phyloP scores from a whole-genome alignment of 352 stramenopile genomes.

The Aphanomyces invadans region DNA sequence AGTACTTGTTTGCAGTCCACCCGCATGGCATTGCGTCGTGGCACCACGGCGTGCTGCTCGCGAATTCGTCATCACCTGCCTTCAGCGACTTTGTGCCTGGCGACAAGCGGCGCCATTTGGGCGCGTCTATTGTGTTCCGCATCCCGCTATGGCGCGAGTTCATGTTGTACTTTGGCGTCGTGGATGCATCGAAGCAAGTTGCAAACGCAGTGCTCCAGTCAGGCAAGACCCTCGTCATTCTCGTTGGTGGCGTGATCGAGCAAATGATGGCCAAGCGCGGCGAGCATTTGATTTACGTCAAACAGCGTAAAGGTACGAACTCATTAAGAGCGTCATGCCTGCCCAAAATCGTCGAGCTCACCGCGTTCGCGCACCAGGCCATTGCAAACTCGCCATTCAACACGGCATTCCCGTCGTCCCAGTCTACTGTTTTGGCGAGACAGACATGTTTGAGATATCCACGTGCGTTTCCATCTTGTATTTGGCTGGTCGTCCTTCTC shows the following conservation, averaged over 20 bases:
- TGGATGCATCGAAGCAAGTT: slow-evolving; percentile 55
- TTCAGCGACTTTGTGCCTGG: slow-evolving; percentile 67
- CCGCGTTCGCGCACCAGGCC: no score
- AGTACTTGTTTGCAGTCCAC: slow-evolving; percentile 76
- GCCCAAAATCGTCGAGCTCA: no score
- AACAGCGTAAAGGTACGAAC: slow-evolving; percentile 55
- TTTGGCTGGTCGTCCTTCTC: no score
- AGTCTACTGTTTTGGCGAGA: slow-evolving; percentile 76
- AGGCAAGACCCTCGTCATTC: slow-evolving; percentile 69
- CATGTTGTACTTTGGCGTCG: slow-evolving; percentile 63
- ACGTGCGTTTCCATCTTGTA: no score
- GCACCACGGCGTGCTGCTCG: slow-evolving; percentile 59
- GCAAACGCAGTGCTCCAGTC: slow-evolving; percentile 46
- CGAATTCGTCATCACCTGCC: slow-evolving; percentile 46
- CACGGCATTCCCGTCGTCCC: slow-evolving; percentile 69
- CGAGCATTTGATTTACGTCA: slow-evolving; percentile 69
- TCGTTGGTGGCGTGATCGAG: slow-evolving; percentile 74
- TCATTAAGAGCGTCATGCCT: no score
- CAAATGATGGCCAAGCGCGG: slow-evolving; percentile 69
- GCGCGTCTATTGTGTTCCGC: slow-evolving; percentile 64
- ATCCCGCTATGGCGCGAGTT: slow-evolving; percentile 74
- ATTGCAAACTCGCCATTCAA: slow-evolving; percentile 66
- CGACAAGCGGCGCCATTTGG: slow-evolving; percentile 53
- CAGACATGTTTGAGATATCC: slow-evolving; percentile 73
- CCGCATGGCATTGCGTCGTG: slow-evolving; percentile 64